These are phyloP conservation scores for Trichoderma semiorbis DNA, from an alignment of 2,329 filamentous ascomycete species.

Conservation along the genomic window DNA sequence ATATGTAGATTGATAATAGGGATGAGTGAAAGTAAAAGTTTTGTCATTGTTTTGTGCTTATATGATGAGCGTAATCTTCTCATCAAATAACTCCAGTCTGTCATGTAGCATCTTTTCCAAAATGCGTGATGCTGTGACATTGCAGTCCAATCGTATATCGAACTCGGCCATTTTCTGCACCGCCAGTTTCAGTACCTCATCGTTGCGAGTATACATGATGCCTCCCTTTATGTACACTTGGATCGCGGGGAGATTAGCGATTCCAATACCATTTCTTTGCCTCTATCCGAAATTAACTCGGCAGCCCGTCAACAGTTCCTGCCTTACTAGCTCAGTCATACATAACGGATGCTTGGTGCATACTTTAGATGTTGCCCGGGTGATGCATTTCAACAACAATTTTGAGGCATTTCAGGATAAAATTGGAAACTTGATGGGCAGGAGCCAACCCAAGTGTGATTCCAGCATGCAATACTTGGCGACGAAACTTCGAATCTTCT, in stretches of 20 bases:
- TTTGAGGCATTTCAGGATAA: neutral
- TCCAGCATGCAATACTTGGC: neutral
- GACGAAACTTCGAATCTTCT: neutral
- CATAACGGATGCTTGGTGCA: neutral
- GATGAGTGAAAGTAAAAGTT: neutral
- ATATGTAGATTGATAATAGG: neutral
- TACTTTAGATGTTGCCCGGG: neutral
- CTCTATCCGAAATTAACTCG: neutral
- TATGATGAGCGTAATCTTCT: neutral
- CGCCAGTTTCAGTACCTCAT: neutral
- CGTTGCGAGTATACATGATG: neutral
- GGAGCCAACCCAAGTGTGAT: neutral
- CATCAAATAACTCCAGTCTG: neutral
- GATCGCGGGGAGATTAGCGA: neutral
- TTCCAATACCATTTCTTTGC: neutral
- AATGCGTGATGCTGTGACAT: neutral
- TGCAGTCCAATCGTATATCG: neutral
- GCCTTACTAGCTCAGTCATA: neutral
- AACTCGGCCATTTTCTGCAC: neutral
- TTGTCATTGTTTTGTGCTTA: neutral
- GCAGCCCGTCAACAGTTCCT: neutral
- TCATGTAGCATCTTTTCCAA: neutral
- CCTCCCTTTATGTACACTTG: neutral
- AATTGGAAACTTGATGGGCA: neutral
- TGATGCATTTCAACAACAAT: slow-evolving; percentile 27